These are phyloP conservation scores for Trichocomaceae sp. DNA, from an alignment of 2,329 filamentous ascomycete genomes.

Conservation along the genomic window DNA sequence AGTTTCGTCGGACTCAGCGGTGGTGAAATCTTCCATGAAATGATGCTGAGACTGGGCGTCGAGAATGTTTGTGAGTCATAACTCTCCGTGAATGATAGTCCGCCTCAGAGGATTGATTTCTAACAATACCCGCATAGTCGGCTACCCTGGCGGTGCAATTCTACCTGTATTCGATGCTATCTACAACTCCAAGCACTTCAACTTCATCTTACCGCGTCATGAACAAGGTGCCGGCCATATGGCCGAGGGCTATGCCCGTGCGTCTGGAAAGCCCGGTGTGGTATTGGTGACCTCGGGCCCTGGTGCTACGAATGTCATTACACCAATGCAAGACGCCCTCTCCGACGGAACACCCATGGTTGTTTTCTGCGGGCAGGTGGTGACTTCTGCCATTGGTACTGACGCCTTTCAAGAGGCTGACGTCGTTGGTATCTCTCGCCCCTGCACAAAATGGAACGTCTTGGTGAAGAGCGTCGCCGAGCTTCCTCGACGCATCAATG, in stretches of 20 bases:
- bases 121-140: constrained; percentile 46
- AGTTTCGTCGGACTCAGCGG: constrained; percentile 92
- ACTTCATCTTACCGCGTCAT: constrained; percentile 90
- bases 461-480: constrained; percentile 96
- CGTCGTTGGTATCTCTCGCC: constrained; percentile 83
- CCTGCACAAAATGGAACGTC: constrained; percentile 98
- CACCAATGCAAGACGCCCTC: constrained; percentile 90
- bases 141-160: constrained; percentile 92
- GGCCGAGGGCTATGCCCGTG: constrained; percentile 94
- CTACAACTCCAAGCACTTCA: constrained; percentile 94
- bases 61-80: constrained; percentile 81
- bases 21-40: constrained; percentile 97
- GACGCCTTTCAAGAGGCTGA: constrained; percentile 98
- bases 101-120: background rate
- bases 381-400: constrained; percentile 81
- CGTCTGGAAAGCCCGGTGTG: constrained; percentile 87
- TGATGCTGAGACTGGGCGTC: constrained; percentile 90
- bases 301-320: constrained; percentile 92
- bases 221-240: constrained; percentile 98
- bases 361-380: constrained; percentile 91
- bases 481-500: constrained; percentile 87
- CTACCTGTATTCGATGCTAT: constrained; percentile 98
- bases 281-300: constrained; percentile 95
- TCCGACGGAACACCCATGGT: constrained; percentile 95
- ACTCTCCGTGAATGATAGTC: background rate